Conservation (phyloP, 2,329 filamentous ascomycete genomes). For the Venturia nashicola region DNA sequence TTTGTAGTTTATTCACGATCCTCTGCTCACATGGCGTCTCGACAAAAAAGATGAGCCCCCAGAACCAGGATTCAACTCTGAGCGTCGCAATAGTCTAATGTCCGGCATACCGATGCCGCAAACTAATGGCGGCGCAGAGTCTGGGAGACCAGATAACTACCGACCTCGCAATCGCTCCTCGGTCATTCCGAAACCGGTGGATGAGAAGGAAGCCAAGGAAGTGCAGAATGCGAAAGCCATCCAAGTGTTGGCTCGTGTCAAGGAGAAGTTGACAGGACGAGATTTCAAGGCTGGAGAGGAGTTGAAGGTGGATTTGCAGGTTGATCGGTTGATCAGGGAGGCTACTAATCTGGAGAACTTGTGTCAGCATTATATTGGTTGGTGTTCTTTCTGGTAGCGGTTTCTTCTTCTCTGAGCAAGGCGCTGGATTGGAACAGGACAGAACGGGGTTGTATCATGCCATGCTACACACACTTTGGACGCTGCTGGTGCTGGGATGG, state of each 20-base stretch:
- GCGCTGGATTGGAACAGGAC: background rate
- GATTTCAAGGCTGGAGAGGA: slow-evolving; percentile 86
- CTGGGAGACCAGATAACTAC: slow-evolving; percentile 15
- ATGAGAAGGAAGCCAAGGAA: slow-evolving; percentile 43
- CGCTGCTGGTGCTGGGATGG: background rate
- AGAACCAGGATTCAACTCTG: slow-evolving; percentile 46
- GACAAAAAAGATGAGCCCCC: slow-evolving; percentile 49
- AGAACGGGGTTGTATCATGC: background rate
- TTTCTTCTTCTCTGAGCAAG: background rate
- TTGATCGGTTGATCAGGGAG: slow-evolving; percentile 88
- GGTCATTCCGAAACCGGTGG: slow-evolving; percentile 18
- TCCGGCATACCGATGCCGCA: slow-evolving; percentile 11
- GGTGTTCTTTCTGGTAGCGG: slow-evolving; percentile 89
- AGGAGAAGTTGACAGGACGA: slow-evolving; percentile 86
- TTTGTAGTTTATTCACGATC: slow-evolving; percentile 92
- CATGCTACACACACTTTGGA: background rate
- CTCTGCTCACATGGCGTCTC: slow-evolving; percentile 94
- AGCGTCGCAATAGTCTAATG: slow-evolving; percentile 48
- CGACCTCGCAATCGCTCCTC: slow-evolving; percentile 24
- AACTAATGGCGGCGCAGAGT: slow-evolving; percentile 16
- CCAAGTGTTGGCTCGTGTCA: slow-evolving; percentile 81
- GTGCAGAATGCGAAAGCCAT: slow-evolving; percentile 87
- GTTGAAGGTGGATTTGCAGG: slow-evolving; percentile 73
- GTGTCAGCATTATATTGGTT: slow-evolving; percentile 97
- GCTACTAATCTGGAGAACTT: slow-evolving; percentile 95